phyloP scores from a whole-genome alignment of 208 protist genomes.

The Crithidia sp. region DNA sequence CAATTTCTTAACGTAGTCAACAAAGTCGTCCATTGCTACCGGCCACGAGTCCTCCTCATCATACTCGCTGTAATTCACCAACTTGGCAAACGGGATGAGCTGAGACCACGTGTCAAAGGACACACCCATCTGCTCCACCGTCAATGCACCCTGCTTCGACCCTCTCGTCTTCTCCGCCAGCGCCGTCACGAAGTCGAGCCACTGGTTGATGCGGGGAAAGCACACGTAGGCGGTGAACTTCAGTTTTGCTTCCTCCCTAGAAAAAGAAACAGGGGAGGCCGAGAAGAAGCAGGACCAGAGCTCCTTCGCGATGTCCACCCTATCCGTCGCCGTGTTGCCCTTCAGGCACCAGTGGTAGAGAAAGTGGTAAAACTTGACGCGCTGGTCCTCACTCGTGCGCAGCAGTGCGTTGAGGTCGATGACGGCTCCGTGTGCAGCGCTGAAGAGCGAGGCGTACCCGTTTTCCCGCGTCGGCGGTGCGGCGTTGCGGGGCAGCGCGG shows the following conservation, averaged over 20 bases:
- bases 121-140: constrained; percentile 35
- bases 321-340: constrained; percentile 32
- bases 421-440: constrained; percentile 29
- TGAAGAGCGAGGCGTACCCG: constrained; percentile 39
- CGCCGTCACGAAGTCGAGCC: constrained; percentile 59
- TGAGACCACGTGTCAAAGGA: constrained; percentile 78
- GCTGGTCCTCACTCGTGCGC: constrained; percentile 27
- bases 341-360: constrained; percentile 60
- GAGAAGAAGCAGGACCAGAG: constrained; percentile 76
- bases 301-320: constrained; percentile 55
- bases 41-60: constrained; percentile 80
- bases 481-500: constrained; percentile 17
- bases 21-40: constrained; percentile 83
- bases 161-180: constrained; percentile 13
- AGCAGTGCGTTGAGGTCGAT: constrained; percentile 32
- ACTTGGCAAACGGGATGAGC: constrained; percentile 60
- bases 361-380: constrained; percentile 62
- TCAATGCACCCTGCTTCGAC: constrained; percentile 14
- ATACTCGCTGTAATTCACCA: constrained; percentile 61
- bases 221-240: constrained; percentile 49
- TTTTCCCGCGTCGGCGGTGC: constrained; percentile 15
- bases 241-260: constrained; percentile 10
- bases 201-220: constrained; percentile 55
- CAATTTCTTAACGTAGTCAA: constrained; percentile 40
- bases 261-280: constrained; percentile 25